Evolutionary conservation across 768 basidiomycete genomes (phyloP), one percentile per base, ranked within the genome.

Genomic region (Tylopilus felleus): DNA sequence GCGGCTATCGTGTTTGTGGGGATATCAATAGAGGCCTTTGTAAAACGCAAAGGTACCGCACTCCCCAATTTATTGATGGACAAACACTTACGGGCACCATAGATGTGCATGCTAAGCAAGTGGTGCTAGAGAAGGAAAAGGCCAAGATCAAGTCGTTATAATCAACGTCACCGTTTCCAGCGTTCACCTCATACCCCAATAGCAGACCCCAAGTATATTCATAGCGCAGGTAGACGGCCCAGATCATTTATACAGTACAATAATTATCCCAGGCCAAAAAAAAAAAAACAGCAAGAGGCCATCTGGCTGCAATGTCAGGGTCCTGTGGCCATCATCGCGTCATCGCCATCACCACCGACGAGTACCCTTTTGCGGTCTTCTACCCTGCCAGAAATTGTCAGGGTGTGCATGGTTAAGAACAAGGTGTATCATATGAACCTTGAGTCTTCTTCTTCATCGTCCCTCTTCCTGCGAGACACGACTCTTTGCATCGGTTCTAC

Each of bases 1-100:
- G 85, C 95, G 0, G 86, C 73, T 2, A 82, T 94, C 19, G 97
- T 98, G 2, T 98, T 99, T 71, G 84, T 84, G n/a, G 97, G 94
- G 2, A 97, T 98, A 56, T 93, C 90, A 1, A 80, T 97, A 10
- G 96, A 98, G 67, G 96, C 95, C 3, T 85, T 84, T 63, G 85
- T 94, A 6, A 98, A 98, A 68, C 83, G 92, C 55, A 85, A 83
- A 81, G 90, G 92, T 89, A 58, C 35, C 73, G 72, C 13, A 40
- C 47, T 51, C 46, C 8, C 61, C 54, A 17, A 13, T 21, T 44
- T 40, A 28, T 51, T 33, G 45, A 27, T 23, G 25, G 46, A 27
- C 21, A 12, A 10, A 33, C 39, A 41, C 39, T 61, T 23, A 64
- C 48, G 19, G 47, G 28, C 23, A 31, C 50, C 49, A n/a, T 65